These are phyloP conservation scores for Dicorynia guianensis DNA, from an alignment of 306 rosid genomes.

Conservation along the genomic window DNA sequence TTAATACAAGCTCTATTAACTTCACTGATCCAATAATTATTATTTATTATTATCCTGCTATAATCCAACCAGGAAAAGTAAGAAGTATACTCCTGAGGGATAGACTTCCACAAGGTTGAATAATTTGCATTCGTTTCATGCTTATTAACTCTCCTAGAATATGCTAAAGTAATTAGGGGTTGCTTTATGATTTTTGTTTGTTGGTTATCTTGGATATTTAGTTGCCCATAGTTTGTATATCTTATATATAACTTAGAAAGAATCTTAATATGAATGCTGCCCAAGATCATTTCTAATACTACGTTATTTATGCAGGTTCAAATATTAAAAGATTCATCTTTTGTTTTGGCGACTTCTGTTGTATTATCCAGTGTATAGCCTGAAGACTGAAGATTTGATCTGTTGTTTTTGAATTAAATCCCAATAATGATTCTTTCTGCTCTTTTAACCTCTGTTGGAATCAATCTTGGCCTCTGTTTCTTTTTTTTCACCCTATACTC, in stretches of 20 bases:
- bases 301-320: slow-evolving; percentile 41
- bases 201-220: slow-evolving; percentile 15
- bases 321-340: slow-evolving; percentile 13
- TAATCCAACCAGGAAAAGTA: too few species aligned
- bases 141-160: too few species aligned
- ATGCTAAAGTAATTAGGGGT: too few species aligned
- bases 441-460: slow-evolving; percentile 80
- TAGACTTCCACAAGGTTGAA: too few species aligned
- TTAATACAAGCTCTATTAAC: too few species aligned
- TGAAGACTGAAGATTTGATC: slow-evolving; percentile 9
- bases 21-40: too few species aligned
- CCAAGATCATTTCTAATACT: slow-evolving; percentile 3
- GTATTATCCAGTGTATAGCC: slow-evolving; percentile 23
- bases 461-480: slow-evolving; percentile 80
- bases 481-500: slow-evolving; percentile 78
- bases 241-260: background rate
- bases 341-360: slow-evolving; percentile 35
- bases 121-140: too few species aligned
- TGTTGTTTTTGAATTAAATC: slow-evolving; percentile 39
- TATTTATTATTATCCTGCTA: too few species aligned
- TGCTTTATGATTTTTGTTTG: slow-evolving; percentile 6
- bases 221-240: slow-evolving; percentile 10
- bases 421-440: slow-evolving; percentile 76
- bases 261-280: slow-evolving; percentile 17
- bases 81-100: too few species aligned